phyloP scores from a whole-genome alignment of 371 early-diverging fungal species.

The Racocetra persica region DNA sequence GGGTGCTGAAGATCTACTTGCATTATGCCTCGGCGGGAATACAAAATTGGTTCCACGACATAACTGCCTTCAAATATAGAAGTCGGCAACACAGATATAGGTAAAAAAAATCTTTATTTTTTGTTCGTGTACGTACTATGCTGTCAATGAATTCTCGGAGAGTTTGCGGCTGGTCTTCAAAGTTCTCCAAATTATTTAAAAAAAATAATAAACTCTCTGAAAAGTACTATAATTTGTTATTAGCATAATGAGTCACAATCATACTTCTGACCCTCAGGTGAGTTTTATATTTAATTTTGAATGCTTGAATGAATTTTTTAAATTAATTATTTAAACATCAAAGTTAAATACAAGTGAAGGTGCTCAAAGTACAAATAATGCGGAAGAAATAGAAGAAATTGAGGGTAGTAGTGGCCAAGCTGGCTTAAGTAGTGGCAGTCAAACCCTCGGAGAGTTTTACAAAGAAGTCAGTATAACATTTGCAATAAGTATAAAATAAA shows the following conservation, averaged over 20 bases:
- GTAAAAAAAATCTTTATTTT: too few relatives aligned
- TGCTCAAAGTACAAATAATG: not conserved
- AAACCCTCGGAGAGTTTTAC: constrained; percentile 30
- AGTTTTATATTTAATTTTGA: not conserved
- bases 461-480: constrained; percentile 9
- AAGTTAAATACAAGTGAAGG: not conserved
- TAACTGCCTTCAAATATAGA: too few relatives aligned
- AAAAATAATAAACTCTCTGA: not conserved
- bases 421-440: constrained; percentile 11
- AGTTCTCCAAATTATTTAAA: not conserved
- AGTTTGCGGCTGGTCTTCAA: not conserved
- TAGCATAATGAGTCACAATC: not conserved
- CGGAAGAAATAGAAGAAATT: not conserved
- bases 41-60: too few relatives aligned
- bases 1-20: too few relatives aligned
- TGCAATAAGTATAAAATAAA: not conserved
- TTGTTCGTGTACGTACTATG: too few relatives aligned
- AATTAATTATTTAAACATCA: not conserved
- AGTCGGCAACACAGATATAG: too few relatives aligned
- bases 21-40: too few relatives aligned
- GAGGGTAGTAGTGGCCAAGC: not conserved
- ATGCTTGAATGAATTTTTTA: not conserved
- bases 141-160: not conserved
- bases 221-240: not conserved
- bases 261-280: not conserved